A percentile compares a stretch with the other conserved stretches of the same genome.
phyloP scores from a whole-genome alignment of 2,329 filamentous ascomycete species.

The Trichoderma sp. region DNA sequence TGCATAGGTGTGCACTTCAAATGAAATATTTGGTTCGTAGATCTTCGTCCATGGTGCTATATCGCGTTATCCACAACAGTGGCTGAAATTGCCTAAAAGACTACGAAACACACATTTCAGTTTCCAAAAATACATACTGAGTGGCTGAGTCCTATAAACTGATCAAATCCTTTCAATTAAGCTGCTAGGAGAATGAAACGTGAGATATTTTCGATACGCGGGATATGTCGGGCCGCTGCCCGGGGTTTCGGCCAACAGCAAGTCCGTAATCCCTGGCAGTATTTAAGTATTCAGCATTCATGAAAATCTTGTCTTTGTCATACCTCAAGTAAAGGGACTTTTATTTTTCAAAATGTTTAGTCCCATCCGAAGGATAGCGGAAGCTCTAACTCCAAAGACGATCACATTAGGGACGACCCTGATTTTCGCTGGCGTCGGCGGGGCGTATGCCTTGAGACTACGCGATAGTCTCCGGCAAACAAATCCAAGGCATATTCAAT shows the following conservation, averaged over 20 bases:
- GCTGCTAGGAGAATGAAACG: background rate
- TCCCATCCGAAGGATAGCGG: background rate
- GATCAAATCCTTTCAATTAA: background rate
- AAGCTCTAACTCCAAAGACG: background rate
- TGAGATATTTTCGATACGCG: background rate
- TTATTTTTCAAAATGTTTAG: background rate
- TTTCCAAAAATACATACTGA: background rate
- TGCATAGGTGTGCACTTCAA: too few species aligned
- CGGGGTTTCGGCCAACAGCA: background rate
- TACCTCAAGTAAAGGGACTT: too few species aligned
- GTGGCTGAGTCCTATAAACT: background rate
- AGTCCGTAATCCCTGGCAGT: background rate
- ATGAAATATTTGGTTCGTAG: too few species aligned
- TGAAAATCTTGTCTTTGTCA: background rate
- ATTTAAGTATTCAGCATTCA: background rate
- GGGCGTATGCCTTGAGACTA: background rate
- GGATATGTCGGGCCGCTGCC: background rate
- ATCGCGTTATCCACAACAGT: too few species aligned
- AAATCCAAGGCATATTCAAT: background rate
- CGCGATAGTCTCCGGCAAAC: background rate
- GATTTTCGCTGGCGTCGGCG: background rate
- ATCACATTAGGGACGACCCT: background rate
- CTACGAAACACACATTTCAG: background rate
- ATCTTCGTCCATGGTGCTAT: too few species aligned
- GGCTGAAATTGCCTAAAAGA: background rate